These are phyloP conservation scores for Suillus alpinus DNA, from an alignment of 768 basidiomycete species.

Conservation along the genomic window DNA sequence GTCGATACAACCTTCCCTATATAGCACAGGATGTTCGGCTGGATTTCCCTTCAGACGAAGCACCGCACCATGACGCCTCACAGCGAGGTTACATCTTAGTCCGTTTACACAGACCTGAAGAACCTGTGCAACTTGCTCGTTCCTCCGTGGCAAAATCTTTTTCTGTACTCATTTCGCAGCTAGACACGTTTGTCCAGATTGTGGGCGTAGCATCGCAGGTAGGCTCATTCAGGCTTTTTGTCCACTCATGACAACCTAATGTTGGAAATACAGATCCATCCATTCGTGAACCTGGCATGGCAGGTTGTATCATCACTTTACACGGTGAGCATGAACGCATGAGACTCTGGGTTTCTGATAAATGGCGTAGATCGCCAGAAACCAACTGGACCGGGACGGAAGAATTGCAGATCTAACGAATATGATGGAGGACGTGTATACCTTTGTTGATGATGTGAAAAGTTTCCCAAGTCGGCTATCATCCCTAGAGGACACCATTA, in stretches of 20 bases:
- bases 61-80: background rate
- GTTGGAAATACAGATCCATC: slow-evolving; percentile 18
- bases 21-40: background rate
- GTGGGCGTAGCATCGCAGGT: slow-evolving; percentile 24
- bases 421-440: slow-evolving; percentile 31
- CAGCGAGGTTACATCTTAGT: slow-evolving; percentile 12
- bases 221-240: background rate
- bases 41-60: background rate
- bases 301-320: slow-evolving; percentile 26
- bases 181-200: slow-evolving; percentile 24
- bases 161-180: slow-evolving; percentile 18
- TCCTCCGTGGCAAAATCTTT: slow-evolving; percentile 15
- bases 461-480: slow-evolving; percentile 27
- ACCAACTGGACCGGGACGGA: slow-evolving; percentile 25
- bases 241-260: background rate
- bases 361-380: slow-evolving; percentile 22
- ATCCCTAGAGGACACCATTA: slow-evolving; percentile 25
- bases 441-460: slow-evolving; percentile 29
- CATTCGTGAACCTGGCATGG: slow-evolving; percentile 27
- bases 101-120: slow-evolving; percentile 14
- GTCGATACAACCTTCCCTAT: background rate
- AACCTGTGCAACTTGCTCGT: background rate
- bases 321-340: slow-evolving; percentile 11
- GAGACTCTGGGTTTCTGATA: slow-evolving; percentile 8
- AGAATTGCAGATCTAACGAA: slow-evolving; percentile 24